Percentiles rank a stretch among this genome's conserved stretches.
These are phyloP conservation scores for Starmerella riodocensis DNA, from an alignment of 805 yeast genomes.

Conservation along the genomic window DNA sequence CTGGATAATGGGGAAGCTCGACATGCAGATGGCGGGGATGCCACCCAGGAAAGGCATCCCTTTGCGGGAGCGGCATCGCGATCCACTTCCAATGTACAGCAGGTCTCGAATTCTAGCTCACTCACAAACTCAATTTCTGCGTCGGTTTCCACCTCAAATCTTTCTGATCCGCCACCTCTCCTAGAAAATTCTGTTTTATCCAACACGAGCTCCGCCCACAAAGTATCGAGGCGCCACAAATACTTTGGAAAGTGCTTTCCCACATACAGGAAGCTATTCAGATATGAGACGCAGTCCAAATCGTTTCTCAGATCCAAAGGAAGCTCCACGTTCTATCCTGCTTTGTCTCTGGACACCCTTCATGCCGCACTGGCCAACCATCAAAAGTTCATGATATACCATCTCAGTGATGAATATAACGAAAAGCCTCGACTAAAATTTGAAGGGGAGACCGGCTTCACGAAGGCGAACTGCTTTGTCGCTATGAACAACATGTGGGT, in stretches of 20 bases:
- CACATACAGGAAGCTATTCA: slow-evolving; percentile 49
- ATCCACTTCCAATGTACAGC: no score
- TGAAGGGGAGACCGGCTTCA: slow-evolving; percentile 45
- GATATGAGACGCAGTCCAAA: slow-evolving; percentile 41
- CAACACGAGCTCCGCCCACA: not conserved
- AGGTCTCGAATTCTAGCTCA: no score
- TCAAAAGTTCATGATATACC: slow-evolving; percentile 60
- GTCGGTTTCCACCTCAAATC: no score
- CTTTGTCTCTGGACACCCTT: slow-evolving; percentile 51
- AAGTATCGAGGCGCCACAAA: slow-evolving; percentile 16
- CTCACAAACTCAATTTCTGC: no score
- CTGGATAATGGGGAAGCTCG: no score
- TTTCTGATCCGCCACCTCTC: no score
- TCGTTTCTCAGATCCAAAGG: slow-evolving; percentile 36
- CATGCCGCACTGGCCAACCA: slow-evolving; percentile 54
- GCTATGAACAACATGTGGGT: slow-evolving; percentile 43
- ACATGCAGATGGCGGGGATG: no score
- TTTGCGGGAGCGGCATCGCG: no score
- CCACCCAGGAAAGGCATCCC: no score
- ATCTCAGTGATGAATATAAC: slow-evolving; percentile 36
- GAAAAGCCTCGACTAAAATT: slow-evolving; percentile 45
- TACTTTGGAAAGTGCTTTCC: slow-evolving; percentile 74
- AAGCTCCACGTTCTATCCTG: slow-evolving; percentile 36
- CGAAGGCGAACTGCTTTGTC: slow-evolving; percentile 9
- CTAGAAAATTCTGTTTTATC: not conserved